These are phyloP conservation scores for Diplodia seriata DNA, from an alignment of 2,329 filamentous ascomycete species.

Conservation along the genomic window DNA sequence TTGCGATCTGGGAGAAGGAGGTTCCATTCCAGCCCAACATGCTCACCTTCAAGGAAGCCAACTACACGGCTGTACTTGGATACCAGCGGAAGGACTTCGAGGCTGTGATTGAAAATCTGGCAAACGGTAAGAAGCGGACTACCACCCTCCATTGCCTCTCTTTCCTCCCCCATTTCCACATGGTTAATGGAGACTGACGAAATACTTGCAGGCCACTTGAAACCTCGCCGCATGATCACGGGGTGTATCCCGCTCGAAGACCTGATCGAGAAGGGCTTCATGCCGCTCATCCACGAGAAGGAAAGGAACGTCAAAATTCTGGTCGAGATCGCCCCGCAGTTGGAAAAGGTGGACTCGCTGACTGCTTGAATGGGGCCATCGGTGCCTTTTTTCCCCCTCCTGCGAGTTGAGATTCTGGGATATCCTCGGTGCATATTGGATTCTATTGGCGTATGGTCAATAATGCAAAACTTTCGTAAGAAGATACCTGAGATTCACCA, in stretches of 20 bases:
- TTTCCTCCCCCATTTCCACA: neutral
- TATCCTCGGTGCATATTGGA: neutral
- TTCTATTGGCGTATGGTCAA: neutral
- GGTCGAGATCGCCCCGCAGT: slow-evolving; percentile 52
- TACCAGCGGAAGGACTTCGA: slow-evolving; percentile 63
- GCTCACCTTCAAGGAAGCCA: slow-evolving; percentile 61
- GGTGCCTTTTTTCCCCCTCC: neutral
- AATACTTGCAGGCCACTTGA: slow-evolving; percentile 52
- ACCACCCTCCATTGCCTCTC: neutral
- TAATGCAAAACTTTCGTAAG: neutral
- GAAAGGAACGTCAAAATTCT: slow-evolving; percentile 70
- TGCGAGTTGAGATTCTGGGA: neutral
- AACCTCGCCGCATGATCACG: slow-evolving; percentile 67
- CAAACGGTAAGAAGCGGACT: slow-evolving; percentile 39
- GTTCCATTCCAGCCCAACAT: slow-evolving; percentile 62
- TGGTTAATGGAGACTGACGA: slow-evolving; percentile 2
- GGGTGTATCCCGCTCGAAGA: slow-evolving; percentile 62
- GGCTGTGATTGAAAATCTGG: slow-evolving; percentile 62
- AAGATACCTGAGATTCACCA: no score
- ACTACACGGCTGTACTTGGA: slow-evolving; percentile 58
- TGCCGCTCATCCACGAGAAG: slow-evolving; percentile 64
- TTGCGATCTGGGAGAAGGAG: slow-evolving; percentile 68
- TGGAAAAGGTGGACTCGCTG: slow-evolving; percentile 25
- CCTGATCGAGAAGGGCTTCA: slow-evolving; percentile 64
- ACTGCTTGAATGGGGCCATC: slow-evolving; percentile 5